Base-by-base conservation (phyloP, 2,329 filamentous ascomycete species). In the Trichoderma citrinoviride region DNA sequence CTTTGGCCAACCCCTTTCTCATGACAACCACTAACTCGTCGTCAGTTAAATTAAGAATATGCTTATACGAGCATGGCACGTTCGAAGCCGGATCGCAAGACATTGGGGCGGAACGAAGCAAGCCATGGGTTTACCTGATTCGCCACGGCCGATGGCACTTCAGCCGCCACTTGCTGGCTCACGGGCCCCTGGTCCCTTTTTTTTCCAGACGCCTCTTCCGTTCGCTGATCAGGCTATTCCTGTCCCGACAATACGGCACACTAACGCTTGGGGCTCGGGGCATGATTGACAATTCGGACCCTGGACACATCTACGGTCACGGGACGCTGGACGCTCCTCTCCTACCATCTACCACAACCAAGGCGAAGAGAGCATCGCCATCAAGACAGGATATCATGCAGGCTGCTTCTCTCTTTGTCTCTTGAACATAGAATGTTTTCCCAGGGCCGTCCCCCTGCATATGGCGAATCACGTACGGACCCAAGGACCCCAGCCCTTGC, bases 151-250 rank as follows among this genome's bases (percentile, higher is more conserved):
- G 33, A 43, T 33, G 37, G 47, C 57, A 52, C 57, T 37, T 60
- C 57, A 61, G 57, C 57, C 57, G 57, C 57, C 57, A 52, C 57
- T 25, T 43, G 37, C 8, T 21, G 46, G 27, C 19, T 61, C 57
- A 61, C 57, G 37, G 57, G 33, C 46, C 57, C 57, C 57, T 43
- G 46, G 57, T 25, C 37, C 46, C 21, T 14, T 44, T 44, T 25
- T 54, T 55, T 41, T 17, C 33, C 33, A 23, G 40, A 25, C 57
- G 57, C 57, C 47, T 61, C 54, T 55, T 37, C 53, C 53, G 53
- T 23, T 55, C 21, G 21, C 33, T 43, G 37, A 47, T 47, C 37
- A 19, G 43, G 23, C 27, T 25, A 43, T 25, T 55, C 27, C 46
- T 50, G 50, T 52, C 43, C 57, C 57, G 47, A 47, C 33, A 23